These are phyloP conservation scores for Pisolithus orientalis DNA, from an alignment of 768 basidiomycete genomes.

Conservation along the genomic window DNA sequence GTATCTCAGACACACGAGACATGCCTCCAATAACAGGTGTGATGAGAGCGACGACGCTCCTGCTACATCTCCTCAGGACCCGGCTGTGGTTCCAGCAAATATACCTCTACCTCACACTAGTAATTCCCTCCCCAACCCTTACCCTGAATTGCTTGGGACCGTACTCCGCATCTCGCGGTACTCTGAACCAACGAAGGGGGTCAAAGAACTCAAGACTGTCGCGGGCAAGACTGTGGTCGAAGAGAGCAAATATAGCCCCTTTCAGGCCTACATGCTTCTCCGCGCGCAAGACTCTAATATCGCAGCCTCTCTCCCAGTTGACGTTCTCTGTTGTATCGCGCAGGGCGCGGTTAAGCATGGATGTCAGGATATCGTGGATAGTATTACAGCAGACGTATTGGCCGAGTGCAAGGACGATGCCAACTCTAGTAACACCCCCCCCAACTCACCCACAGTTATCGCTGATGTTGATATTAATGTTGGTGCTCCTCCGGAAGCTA, in stretches of 20 bases:
- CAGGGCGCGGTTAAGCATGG: constrained; percentile 24
- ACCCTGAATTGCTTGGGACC: constrained; percentile 18
- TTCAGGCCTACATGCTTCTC: constrained; percentile 23
- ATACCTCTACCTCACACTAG: neutral
- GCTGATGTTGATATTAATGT: neutral
- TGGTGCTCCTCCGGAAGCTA: neutral
- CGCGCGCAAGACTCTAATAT: constrained; percentile 20
- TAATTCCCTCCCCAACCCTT: constrained; percentile 4
- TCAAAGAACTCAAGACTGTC: constrained; percentile 6
- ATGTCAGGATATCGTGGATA: constrained; percentile 30
- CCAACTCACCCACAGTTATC: neutral
- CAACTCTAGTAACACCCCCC: neutral
- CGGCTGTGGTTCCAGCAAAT: neutral
- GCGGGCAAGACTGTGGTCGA: constrained; percentile 6
- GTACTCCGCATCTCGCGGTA: constrained; percentile 22
- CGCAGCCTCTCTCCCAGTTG: constrained; percentile 18
- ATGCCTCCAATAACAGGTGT: constrained; percentile 7
- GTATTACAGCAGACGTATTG: constrained; percentile 37
- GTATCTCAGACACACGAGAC: constrained; percentile 5
- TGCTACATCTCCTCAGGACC: neutral
- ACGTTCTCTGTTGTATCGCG: constrained; percentile 24
- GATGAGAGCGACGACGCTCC: neutral
- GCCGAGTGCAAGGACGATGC: constrained; percentile 3
- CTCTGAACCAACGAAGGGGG: constrained; percentile 15
- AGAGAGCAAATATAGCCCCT: constrained; percentile 17